A percentile compares a stretch with the other conserved stretches of the same genome.
phyloP scores from a whole-genome alignment of 176 grass and related monocot species.

The Eremochloa ophiuroides region DNA sequence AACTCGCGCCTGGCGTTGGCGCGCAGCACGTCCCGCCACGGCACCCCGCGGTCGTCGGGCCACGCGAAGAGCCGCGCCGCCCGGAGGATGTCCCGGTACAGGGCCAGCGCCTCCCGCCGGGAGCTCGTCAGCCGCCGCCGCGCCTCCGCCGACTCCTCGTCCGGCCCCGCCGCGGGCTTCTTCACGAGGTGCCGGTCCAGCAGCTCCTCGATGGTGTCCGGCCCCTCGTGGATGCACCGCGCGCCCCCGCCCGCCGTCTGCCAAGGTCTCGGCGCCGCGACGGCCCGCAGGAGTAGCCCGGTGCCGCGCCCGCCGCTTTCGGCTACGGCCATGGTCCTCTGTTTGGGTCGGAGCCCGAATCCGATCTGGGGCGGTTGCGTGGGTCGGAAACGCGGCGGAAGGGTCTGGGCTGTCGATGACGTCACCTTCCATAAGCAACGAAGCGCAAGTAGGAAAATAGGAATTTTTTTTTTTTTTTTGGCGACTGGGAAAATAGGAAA shows the following conservation, averaged over 20 bases:
- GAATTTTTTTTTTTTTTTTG: neutral
- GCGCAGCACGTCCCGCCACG: conserved; percentile 72
- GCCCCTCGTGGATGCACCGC: conserved; percentile 75
- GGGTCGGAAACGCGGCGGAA: neutral
- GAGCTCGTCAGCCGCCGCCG: conserved; percentile 63
- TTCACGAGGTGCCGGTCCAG: conserved; percentile 81
- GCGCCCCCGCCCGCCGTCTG: neutral
- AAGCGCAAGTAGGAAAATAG: neutral
- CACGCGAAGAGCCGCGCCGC: conserved; percentile 72
- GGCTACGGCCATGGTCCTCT: conserved; percentile 17
- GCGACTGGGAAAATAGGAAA: too few relatives aligned
- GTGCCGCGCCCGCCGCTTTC: neutral
- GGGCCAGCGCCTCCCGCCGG: conserved; percentile 60
- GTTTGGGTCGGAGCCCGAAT: neutral
- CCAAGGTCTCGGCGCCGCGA: neutral
- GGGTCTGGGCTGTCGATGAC: neutral
- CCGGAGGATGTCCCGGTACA: conserved; percentile 76
- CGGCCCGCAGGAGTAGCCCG: conserved; percentile 7
- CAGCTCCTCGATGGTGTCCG: conserved; percentile 94
- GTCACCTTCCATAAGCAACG: neutral
- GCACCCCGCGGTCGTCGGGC: conserved; percentile 69
- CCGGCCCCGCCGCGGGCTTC: conserved; percentile 31
- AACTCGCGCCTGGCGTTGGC: conserved; percentile 81
- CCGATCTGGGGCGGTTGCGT: neutral
- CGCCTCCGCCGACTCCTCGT: conserved; percentile 40